Evolutionary conservation across 805 yeast species (phyloP).

Genomic region (Ogataea henricii): DNA sequence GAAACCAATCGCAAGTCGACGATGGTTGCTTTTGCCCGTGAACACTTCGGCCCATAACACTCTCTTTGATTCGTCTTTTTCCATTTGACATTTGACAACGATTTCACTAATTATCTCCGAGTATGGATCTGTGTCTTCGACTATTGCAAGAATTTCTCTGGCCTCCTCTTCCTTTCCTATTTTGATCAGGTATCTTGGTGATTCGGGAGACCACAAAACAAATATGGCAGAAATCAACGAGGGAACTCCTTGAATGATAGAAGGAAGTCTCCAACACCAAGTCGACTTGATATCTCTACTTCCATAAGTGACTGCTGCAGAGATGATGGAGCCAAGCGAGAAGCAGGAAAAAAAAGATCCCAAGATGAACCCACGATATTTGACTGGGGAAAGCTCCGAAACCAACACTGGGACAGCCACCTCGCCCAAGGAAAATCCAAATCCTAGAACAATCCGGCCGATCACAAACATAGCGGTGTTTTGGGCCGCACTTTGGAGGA

Average conservation of each 20-base stretch:
- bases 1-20: slow-evolving; percentile 2
- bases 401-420: slow-evolving; percentile 48
- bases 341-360: slow-evolving; percentile 45
- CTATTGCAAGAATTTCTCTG: slow-evolving; percentile 34
- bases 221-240: slow-evolving; percentile 2
- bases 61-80: not conserved
- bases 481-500: slow-evolving; percentile 19
- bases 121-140: not conserved
- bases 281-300: slow-evolving; percentile 40
- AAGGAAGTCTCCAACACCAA: slow-evolving; percentile 55
- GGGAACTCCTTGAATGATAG: slow-evolving; percentile 40
- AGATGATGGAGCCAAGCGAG: slow-evolving; percentile 45
- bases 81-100: slow-evolving; percentile 29
- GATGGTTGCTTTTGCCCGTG: slow-evolving; percentile 5
- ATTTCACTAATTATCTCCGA: not conserved
- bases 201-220: slow-evolving; percentile 38
- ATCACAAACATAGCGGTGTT: slow-evolving; percentile 37
- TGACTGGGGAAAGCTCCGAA: slow-evolving; percentile 49
- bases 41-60: slow-evolving; percentile 1
- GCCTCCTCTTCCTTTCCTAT: slow-evolving; percentile 47
- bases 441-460: slow-evolving; percentile 46
- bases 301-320: slow-evolving; percentile 48
- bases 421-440: slow-evolving; percentile 42
- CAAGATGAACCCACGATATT: slow-evolving; percentile 40
- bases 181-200: slow-evolving; percentile 40